Evolutionary conservation across 768 basidiomycete species (phyloP).

Genomic region (Kwoniella sp.): DNA sequence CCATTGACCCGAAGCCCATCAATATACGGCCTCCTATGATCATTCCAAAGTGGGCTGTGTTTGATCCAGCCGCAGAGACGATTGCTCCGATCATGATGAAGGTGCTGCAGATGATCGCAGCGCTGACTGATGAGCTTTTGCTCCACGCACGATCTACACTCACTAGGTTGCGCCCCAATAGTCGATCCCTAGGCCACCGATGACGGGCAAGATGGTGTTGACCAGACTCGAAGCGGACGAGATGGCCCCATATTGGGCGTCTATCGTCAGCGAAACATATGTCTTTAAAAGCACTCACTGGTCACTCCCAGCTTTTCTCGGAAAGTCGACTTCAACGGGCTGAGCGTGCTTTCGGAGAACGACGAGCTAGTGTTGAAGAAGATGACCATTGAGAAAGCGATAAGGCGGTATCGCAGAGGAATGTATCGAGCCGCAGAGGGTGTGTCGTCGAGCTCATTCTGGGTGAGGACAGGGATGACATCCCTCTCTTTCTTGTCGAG

Average conservation of each 20-base stretch:
- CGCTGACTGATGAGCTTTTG: constrained; percentile 14
- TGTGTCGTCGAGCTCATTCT: constrained; percentile 1
- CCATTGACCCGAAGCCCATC: constrained; percentile 49
- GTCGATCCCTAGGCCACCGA: constrained; percentile 51
- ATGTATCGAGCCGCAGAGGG: constrained; percentile 16
- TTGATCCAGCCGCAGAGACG: constrained; percentile 34
- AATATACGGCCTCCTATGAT: constrained; percentile 46
- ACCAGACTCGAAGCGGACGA: constrained; percentile 45
- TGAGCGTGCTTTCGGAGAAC: constrained; percentile 29
- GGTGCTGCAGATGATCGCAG: constrained; percentile 39
- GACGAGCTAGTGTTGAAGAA: constrained; percentile 38
- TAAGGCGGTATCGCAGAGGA: constrained; percentile 29
- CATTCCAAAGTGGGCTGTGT: constrained; percentile 29
- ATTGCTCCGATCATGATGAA: constrained; percentile 48
- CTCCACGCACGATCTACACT: constrained; percentile 6
- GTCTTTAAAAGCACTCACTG: constrained; percentile 21
- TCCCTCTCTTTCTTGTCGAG: background rate
- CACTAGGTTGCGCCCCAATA: constrained; percentile 49
- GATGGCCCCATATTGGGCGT: constrained; percentile 49
- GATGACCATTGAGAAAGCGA: constrained; percentile 43
- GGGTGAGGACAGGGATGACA: background rate
- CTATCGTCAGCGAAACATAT: constrained; percentile 14
- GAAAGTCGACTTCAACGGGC: constrained; percentile 39
- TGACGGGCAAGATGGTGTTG: constrained; percentile 52
- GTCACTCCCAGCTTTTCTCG: constrained; percentile 34